A percentile compares a stretch with the other conserved stretches of the same genome.
Evolutionary conservation across 495 filamentous ascomycete species (phyloP).

Genomic region (Parachaetomium inaequale): DNA sequence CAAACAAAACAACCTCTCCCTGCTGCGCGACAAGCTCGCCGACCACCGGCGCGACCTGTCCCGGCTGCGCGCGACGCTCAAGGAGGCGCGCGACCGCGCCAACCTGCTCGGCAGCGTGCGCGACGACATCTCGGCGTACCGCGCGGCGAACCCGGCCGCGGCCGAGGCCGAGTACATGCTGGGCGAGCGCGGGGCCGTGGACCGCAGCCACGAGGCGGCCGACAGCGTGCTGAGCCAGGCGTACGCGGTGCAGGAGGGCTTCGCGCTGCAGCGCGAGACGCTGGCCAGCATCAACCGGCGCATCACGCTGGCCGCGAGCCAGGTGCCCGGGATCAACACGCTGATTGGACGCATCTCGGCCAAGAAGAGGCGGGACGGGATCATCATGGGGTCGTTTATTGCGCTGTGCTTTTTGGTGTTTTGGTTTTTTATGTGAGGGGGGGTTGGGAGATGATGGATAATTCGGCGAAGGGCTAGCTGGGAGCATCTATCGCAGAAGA

Average conservation of each 20-base stretch:
- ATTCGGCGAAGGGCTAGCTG: background rate
- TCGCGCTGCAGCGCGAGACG: slow-evolving; percentile 80
- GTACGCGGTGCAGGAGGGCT: slow-evolving; percentile 93
- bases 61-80: slow-evolving; percentile 64
- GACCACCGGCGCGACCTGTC: slow-evolving; percentile 82
- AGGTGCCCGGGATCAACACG: slow-evolving; percentile 89
- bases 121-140: slow-evolving; percentile 87
- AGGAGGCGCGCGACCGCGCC: slow-evolving; percentile 73
- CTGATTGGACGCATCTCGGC: slow-evolving; percentile 91
- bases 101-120: slow-evolving; percentile 91
- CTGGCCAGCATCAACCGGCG: slow-evolving; percentile 81
- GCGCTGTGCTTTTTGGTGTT: slow-evolving; percentile 86
- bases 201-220: slow-evolving; percentile 79
- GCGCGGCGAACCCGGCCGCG: slow-evolving; percentile 69
- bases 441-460: background rate
- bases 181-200: slow-evolving; percentile 77
- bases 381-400: slow-evolving; percentile 88
- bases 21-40: slow-evolving; percentile 82
- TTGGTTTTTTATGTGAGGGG: slow-evolving; percentile 67
- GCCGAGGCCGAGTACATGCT: slow-evolving; percentile 97
- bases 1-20: slow-evolving; percentile 89
- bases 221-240: slow-evolving; percentile 93
- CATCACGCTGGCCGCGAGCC: slow-evolving; percentile 81
- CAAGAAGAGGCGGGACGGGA: slow-evolving; percentile 91
- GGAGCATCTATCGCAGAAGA: background rate